phyloP scores from a whole-genome alignment of 2,329 filamentous ascomycete species.

The Pestalotiopsis sp. region DNA sequence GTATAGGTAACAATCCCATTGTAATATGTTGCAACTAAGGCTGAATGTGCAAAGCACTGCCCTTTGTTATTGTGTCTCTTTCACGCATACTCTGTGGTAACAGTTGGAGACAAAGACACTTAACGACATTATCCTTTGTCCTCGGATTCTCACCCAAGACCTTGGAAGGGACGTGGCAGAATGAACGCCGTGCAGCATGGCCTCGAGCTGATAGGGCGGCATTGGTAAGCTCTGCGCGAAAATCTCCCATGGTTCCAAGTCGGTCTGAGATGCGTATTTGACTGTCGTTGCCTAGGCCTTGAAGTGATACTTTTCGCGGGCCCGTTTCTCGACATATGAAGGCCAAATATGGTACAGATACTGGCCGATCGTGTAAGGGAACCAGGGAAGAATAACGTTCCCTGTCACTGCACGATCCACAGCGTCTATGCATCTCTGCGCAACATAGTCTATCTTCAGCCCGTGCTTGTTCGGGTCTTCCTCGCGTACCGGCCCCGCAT shows the following conservation, averaged over 20 bases:
- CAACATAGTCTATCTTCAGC: conserved; percentile 33
- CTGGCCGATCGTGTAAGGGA: conserved; percentile 31
- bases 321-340: conserved; percentile 29
- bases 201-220: no score
- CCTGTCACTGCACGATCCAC: conserved; percentile 28
- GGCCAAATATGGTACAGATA: conserved; percentile 34
- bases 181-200: no score
- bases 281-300: background rate
- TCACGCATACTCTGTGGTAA: no score
- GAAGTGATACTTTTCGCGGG: conserved; percentile 35
- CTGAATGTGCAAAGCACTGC: no score
- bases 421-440: conserved; percentile 28
- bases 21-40: no score
- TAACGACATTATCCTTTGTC: no score
- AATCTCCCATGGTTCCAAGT: no score
- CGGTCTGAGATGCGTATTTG: background rate
- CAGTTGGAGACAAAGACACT: no score
- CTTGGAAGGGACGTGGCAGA: no score
- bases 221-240: background rate
- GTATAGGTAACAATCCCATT: no score
- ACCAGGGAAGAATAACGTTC: conserved; percentile 32
- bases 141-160: no score
- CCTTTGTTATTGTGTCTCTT: no score
- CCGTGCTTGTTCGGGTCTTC: conserved; percentile 31
- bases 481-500: conserved; percentile 26